Evolutionary conservation across 352 stramenopile species (phyloP), one percentile per base, ranked within the genome.

Genomic region (Globisporangium apiculatum): DNA sequence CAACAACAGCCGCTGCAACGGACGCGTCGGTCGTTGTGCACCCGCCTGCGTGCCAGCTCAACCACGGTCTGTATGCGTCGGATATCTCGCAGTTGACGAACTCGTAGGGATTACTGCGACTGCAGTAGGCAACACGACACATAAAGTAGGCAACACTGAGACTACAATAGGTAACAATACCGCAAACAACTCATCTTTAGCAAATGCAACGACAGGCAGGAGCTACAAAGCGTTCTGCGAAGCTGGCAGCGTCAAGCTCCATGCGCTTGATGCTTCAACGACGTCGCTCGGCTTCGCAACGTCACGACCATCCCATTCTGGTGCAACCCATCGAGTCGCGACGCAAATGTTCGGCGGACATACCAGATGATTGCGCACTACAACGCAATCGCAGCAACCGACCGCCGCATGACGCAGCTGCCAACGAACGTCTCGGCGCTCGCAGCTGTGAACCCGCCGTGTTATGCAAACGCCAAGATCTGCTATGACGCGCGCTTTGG

Each of bases 21-120:
- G 47, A 53, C 8, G 54, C 43, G 14, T 53, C 48, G 14, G n/a
- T 11, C n/a, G 42, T 53, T 43, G 31, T 18, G 15, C 31, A 65
- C 35, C 68, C 63, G 11, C 64, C 67, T n/a, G 69, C 84, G 43
- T 89, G 79, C 57, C 76, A 86, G 61, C 75, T 87, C 53, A 84
- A 83, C 68, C 73, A 84, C 55, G 79, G 79, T 6, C 57, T 83
- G 24, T 63, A 81, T 43, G 75, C 73, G 7, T 90, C 10, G 74
- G 80, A 0, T 88, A 71, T 47, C 18, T 90, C 17, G 67, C 55
- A 18, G 84, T 90, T 51, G 80, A 90, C 57, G 66, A 84, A 46
- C 65, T 90, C 36, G 80, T 90, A 14, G 80, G 80, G n/a, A 90
- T 90, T 71, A 76, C 66, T 8, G 10, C 42, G 42, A 46, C 11